Percentiles rank a stretch among this genome's conserved stretches.
phyloP scores from a whole-genome alignment of 1,284 basidiomycete species.

The Ustilago shanxiensis region DNA sequence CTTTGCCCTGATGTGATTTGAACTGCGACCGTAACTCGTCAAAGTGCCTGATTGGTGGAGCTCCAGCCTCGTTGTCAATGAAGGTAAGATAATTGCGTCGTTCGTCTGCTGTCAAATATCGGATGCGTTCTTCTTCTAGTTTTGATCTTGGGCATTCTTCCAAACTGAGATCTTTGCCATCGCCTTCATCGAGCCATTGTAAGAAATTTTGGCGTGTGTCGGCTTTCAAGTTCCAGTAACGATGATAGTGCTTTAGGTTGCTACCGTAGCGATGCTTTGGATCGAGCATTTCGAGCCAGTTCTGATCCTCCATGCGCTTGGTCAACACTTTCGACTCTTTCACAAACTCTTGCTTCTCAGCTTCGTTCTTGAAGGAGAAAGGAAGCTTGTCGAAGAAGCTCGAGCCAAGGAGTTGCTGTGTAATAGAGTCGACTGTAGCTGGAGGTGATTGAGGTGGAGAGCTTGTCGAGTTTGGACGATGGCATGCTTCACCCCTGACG shows the following conservation, averaged over 20 bases:
- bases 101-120: constrained; percentile 74
- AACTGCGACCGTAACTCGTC: constrained; percentile 25
- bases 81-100: constrained; percentile 80
- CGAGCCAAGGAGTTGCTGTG: constrained; percentile 25
- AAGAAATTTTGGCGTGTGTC: constrained; percentile 56
- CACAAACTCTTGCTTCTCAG: constrained; percentile 36
- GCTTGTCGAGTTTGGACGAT: constrained; percentile 1
- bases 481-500: constrained; percentile 31
- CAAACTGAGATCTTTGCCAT: constrained; percentile 77
- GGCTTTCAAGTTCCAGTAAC: constrained; percentile 41
- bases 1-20: constrained; percentile 61
- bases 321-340: constrained; percentile 39
- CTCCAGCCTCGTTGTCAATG: constrained; percentile 66
- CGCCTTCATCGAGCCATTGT: constrained; percentile 79
- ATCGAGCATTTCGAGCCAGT: constrained; percentile 57
- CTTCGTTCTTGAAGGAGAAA: constrained; percentile 40
- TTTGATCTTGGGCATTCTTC: constrained; percentile 78
- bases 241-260: constrained; percentile 59
- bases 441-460: constrained; percentile 4
- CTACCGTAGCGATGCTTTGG: constrained; percentile 56
- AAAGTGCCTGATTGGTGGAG: constrained; percentile 2
- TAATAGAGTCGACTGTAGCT: constrained; percentile 27
- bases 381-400: constrained; percentile 51
- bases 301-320: constrained; percentile 51
- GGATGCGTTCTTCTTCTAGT: constrained; percentile 76